Base-by-base conservation (phyloP, 345 rosid species). In the Rhodamnia argentea region DNA sequence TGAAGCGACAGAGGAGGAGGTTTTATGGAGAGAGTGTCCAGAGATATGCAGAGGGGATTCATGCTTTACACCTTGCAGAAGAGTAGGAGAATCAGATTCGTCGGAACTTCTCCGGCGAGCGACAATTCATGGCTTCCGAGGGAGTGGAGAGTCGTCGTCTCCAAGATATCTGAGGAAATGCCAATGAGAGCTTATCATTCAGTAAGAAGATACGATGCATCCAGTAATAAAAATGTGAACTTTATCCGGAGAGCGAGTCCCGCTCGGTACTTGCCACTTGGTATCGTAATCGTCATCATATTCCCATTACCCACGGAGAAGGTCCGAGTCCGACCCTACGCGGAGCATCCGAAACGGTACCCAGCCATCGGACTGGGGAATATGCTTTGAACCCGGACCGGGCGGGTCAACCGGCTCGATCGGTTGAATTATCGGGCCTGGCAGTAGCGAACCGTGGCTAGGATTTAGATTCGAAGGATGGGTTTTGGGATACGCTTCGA, bases 11-110 rank as follows among this genome's bases (percentile, higher is more conserved):
- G 87, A 57, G 87, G 81, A 59, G 32, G 81, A 7, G 92, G 88
- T 82, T 87, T 91, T 10, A 87, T 81, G 58, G 87, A 83, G 85
- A 89, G 83, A 70, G 84, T 52, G 54, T 85, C 84, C 14, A 90
- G 50, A 3, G 91, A 84, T 86, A 83, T 90, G 90, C 91, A 90
- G 89, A 91, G 91, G 32, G 85, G 60, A 88, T 89, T 89, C 95
- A 92, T 91, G 64, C 52, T 32, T 56, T 40, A 2, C 52, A 44
- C 74, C 26, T 70, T 37, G 47, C 26, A 5, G 47, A 5, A 70
- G 26, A 37, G 47, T 22, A 5, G 24, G 81, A 10, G 26, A 0
- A 37, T 70, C 81, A 70, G 81, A 10, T 9, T 11, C 47, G 81
- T 70, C 4, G 81, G 47, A 11, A 20, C 78, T 22, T 37, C 13